phyloP scores from a whole-genome alignment of 1,284 basidiomycete genomes.

The Tylopilus orsonianus region DNA sequence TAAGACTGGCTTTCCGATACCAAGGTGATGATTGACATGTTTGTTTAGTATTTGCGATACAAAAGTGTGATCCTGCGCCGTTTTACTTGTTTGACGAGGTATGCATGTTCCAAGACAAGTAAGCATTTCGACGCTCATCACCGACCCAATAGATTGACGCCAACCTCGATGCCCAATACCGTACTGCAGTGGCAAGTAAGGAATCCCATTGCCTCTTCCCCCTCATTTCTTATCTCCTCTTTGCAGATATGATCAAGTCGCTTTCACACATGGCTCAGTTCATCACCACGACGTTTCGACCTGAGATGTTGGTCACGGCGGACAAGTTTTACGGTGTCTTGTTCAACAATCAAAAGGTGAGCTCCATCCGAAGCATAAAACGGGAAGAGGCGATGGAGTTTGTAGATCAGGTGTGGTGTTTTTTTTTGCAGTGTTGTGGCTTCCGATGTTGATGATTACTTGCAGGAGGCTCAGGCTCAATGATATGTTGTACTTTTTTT shows the following conservation, averaged over 20 bases:
- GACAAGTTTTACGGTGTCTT: constrained; percentile 99
- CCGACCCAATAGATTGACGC: constrained; percentile 76
- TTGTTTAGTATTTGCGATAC: constrained; percentile 88
- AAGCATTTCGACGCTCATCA: not conserved
- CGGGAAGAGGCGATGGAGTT: constrained; percentile 87
- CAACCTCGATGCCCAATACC: constrained; percentile 96
- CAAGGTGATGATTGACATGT: not conserved
- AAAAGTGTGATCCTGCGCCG: constrained; percentile 98
- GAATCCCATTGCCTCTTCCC: constrained; percentile 7
- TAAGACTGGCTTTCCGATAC: constrained; percentile 8
- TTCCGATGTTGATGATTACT: not conserved
- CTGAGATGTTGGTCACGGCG: constrained; percentile 93
- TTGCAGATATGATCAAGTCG: constrained; percentile 92
- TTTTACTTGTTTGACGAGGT: constrained; percentile 99
- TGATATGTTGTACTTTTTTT: constrained; percentile 23
- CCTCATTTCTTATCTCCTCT: not conserved
- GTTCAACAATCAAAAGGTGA: constrained; percentile 95
- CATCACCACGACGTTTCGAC: constrained; percentile 97
- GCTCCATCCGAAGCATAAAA: constrained; percentile 80
- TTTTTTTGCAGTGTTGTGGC: not conserved
- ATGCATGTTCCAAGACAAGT: constrained; percentile 10
- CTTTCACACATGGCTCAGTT: constrained; percentile 90
- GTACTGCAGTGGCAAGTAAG: constrained; percentile 92
- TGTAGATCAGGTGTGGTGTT: constrained; percentile 69
- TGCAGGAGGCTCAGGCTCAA: constrained; percentile 57